Evolutionary conservation across 140 eudicot genomes (phyloP).

Genomic region (Bidens hawaiensis): DNA sequence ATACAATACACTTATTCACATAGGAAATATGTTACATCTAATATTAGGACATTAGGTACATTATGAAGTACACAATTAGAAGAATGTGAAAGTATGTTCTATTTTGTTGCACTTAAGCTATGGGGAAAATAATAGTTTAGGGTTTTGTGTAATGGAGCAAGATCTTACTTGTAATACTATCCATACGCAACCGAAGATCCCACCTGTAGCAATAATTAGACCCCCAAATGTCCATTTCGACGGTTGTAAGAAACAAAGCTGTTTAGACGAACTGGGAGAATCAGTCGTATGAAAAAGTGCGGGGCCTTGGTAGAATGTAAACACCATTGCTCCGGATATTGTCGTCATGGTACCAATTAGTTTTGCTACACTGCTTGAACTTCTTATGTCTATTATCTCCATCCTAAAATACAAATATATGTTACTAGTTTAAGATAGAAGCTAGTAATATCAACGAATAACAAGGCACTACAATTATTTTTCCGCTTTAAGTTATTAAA

Average conservation of each 20-base stretch:
- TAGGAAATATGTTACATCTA: no score
- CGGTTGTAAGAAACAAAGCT: conserved; percentile 24
- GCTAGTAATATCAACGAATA: no score
- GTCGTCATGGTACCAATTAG: conserved; percentile 43
- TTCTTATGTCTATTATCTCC: no score
- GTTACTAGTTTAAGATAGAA: background rate
- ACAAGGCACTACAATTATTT: no score
- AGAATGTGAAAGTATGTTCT: no score
- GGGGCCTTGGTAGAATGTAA: conserved; percentile 50
- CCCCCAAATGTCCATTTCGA: conserved; percentile 53
- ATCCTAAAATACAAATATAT: conserved; percentile 33
- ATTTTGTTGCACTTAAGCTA: background rate
- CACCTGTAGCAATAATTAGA: conserved; percentile 17
- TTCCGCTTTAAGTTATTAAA: no score
- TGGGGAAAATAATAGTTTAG: background rate
- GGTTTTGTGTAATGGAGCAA: background rate
- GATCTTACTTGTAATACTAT: conserved; percentile 34
- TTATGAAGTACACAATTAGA: no score
- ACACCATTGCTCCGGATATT: conserved; percentile 44
- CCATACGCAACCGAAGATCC: conserved; percentile 24
- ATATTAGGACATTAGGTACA: no score
- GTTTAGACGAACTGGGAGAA: conserved; percentile 18
- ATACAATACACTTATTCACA: no score
- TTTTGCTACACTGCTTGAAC: conserved; percentile 35
- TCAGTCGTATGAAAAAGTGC: background rate